Conservation (phyloP, 2,329 filamentous ascomycete species). For the Fusarium illudens region DNA sequence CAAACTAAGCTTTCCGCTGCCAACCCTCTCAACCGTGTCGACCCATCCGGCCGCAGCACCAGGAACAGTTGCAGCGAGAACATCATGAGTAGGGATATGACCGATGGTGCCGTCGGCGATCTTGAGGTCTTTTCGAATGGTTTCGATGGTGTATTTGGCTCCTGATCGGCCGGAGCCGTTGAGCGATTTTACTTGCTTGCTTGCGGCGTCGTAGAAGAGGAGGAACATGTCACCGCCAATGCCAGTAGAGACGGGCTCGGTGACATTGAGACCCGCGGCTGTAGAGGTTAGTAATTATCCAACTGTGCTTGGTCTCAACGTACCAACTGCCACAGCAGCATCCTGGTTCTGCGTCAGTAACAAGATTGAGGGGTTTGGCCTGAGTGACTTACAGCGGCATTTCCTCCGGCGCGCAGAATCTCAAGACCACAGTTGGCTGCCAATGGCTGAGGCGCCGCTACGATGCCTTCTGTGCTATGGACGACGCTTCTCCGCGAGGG, state of each 20-base stretch:
- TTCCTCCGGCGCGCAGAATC: constrained; percentile 86
- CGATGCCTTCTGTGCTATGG: constrained; percentile 91
- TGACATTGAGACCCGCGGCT: constrained; percentile 93
- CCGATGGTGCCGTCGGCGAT: constrained; percentile 64
- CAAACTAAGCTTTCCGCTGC: constrained; percentile 82
- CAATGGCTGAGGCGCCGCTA: constrained; percentile 88
- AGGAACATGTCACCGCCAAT: constrained; percentile 99
- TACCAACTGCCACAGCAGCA: constrained; percentile 92
- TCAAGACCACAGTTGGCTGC: constrained; percentile 88
- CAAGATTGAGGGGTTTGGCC: neutral
- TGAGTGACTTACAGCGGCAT: constrained; percentile 77
- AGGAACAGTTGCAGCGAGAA: constrained; percentile 85
- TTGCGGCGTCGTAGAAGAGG: constrained; percentile 86
- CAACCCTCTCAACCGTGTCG: constrained; percentile 86
- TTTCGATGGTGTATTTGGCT: constrained; percentile 72
- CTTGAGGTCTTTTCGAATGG: constrained; percentile 73
- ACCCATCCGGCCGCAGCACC: constrained; percentile 94
- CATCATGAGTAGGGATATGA: constrained; percentile 76
- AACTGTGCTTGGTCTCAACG: constrained; percentile 33
- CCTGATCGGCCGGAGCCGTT: constrained; percentile 94
- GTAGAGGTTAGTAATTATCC: neutral
- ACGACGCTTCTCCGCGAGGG: constrained; percentile 88
- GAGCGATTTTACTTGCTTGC: constrained; percentile 81
- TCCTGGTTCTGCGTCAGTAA: constrained; percentile 64
- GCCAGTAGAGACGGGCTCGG: constrained; percentile 90